Percentiles rank a stretch among this genome's conserved stretches.
phyloP scores from a whole-genome alignment of 768 basidiomycete species.

The Asterophora parasitica region DNA sequence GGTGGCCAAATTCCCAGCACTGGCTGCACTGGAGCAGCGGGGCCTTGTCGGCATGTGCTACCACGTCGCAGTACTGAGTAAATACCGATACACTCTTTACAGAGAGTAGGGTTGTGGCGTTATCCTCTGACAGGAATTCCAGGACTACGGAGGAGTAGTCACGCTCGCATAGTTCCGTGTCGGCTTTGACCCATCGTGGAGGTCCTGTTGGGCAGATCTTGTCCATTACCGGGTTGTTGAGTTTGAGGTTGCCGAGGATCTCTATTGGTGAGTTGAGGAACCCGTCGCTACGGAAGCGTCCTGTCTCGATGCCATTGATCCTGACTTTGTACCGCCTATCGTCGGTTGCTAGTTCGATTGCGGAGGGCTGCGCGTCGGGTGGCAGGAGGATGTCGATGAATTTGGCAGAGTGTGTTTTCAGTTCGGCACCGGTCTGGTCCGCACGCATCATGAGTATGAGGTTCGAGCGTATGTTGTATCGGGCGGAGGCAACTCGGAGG shows the following conservation, averaged over 20 bases:
- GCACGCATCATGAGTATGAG: slow-evolving; percentile 13
- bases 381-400: slow-evolving; percentile 9
- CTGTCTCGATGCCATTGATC: slow-evolving; percentile 10
- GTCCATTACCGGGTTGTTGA: slow-evolving; percentile 1
- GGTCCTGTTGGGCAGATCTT: not conserved
- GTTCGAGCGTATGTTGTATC: slow-evolving; percentile 15
- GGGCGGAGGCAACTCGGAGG: slow-evolving; percentile 15
- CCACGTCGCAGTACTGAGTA: not conserved
- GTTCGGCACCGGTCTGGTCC: slow-evolving; percentile 17
- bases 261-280: not conserved
- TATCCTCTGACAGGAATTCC: not conserved
- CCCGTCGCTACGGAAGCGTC: not conserved
- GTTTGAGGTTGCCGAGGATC: not conserved
- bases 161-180: not conserved
- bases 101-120: not conserved
- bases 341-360: slow-evolving; percentile 8
- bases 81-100: not conserved
- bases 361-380: slow-evolving; percentile 3
- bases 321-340: slow-evolving; percentile 20
- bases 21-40: slow-evolving; percentile 5
- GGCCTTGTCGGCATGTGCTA: not conserved
- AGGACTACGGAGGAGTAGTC: slow-evolving; percentile 5
- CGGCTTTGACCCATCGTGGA: not conserved
- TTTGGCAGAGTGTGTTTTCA: slow-evolving; percentile 5
- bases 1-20: slow-evolving; percentile 8